Conservation (phyloP, 371 early-diverging fungal species). For the Rhizomucor miehei region DNA sequence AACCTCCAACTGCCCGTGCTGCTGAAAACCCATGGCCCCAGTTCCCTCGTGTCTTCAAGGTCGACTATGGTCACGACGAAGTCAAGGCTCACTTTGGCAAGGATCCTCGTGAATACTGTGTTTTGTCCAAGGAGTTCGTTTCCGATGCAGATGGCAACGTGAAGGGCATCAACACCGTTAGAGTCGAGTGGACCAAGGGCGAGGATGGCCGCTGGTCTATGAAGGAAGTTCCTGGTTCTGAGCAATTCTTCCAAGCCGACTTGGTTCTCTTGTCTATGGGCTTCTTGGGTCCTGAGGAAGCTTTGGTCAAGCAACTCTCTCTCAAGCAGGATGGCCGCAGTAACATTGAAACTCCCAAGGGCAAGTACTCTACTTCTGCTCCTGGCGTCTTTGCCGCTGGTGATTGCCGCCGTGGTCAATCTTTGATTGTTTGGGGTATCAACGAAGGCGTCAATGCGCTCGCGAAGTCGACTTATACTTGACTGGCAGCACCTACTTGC, state of each 20-base stretch:
- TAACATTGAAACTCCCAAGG: slow-evolving; percentile 80
- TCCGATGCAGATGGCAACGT: slow-evolving; percentile 78
- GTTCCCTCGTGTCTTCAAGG: slow-evolving; percentile 90
- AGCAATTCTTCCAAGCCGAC: slow-evolving; percentile 85
- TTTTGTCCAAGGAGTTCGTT: slow-evolving; percentile 93
- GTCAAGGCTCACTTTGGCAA: slow-evolving; percentile 82
- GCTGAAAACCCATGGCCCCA: slow-evolving; percentile 97
- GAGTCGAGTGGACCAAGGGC: slow-evolving; percentile 91
- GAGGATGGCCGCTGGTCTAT: slow-evolving; percentile 82
- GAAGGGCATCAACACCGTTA: slow-evolving; percentile 89
- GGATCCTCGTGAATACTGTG: slow-evolving; percentile 93
- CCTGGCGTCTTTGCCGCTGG: slow-evolving; percentile 92
- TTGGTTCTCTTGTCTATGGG: slow-evolving; percentile 94
- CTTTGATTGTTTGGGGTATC: slow-evolving; percentile 95
- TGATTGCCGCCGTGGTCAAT: slow-evolving; percentile 95
- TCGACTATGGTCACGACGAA: slow-evolving; percentile 96
- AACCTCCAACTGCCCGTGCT: slow-evolving; percentile 80
- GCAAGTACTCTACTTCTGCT: slow-evolving; percentile 74
- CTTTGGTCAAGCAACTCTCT: slow-evolving; percentile 71
- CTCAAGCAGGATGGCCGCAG: slow-evolving; percentile 74
- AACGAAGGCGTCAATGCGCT: slow-evolving; percentile 96
- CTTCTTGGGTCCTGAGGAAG: slow-evolving; percentile 94
- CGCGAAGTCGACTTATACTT: slow-evolving; percentile 87
- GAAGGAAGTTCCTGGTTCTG: slow-evolving; percentile 81
- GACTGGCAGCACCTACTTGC: slow-evolving; percentile 68